Evolutionary conservation across 73 alveolate genomes (phyloP).

Genomic region (Paramecium sexaurelia): DNA sequence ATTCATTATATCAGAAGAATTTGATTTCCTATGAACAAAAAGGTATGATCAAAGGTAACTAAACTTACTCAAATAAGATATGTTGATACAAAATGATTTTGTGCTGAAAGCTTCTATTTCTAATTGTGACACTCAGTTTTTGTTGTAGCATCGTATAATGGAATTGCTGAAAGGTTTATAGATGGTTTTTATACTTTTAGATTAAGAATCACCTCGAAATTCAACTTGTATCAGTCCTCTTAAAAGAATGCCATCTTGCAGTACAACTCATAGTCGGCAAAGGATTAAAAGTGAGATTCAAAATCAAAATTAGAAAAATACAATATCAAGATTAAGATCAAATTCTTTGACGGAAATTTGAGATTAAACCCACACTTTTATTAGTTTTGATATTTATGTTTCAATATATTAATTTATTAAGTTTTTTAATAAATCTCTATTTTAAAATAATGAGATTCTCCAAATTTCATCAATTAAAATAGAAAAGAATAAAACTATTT

Average conservation of each 20-base stretch:
- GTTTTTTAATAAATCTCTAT: neutral
- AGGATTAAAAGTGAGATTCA: neutral
- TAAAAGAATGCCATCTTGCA: neutral
- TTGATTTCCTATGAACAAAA: neutral
- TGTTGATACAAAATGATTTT: slow-evolving; percentile 1
- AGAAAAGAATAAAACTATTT: neutral
- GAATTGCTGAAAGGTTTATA: neutral
- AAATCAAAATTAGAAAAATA: neutral
- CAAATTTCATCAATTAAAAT: neutral
- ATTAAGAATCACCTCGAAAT: slow-evolving; percentile 49
- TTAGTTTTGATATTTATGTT: neutral
- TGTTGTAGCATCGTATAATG: neutral
- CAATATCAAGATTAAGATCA: slow-evolving; percentile 16
- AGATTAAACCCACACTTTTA: neutral
- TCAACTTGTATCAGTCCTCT: neutral
- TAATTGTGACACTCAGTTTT: neutral
- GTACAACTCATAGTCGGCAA: neutral
- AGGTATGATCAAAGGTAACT: slow-evolving; percentile 28
- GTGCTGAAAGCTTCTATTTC: neutral
- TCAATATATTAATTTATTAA: neutral
- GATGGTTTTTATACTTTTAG: neutral
- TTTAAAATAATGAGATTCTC: neutral
- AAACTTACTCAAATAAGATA: neutral
- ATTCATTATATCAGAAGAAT: neutral
- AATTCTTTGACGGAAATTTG: neutral